Evolutionary conservation across 441 rosid genomes (phyloP).

Genomic region (Gossypium armourianum): DNA sequence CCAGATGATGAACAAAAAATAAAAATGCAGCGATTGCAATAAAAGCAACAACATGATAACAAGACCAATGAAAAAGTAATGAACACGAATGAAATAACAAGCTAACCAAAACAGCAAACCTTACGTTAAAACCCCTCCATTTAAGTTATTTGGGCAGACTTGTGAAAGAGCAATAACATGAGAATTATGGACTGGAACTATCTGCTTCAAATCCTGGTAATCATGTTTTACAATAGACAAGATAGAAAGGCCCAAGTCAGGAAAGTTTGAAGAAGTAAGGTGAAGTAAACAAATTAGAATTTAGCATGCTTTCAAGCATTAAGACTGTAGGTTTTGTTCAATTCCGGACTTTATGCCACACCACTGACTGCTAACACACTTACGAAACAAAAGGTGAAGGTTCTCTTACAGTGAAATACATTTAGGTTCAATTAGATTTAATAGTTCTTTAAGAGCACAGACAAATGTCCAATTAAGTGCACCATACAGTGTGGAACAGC

Average conservation of each 20-base stretch:
- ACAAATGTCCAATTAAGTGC: not conserved
- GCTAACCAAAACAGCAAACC: slow-evolving; percentile 23
- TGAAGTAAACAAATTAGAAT: slow-evolving; percentile 9
- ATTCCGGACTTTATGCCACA: not conserved
- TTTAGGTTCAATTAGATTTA: not conserved
- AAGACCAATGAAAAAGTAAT: not conserved
- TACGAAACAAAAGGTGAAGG: not conserved
- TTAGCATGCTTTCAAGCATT: slow-evolving; percentile 5
- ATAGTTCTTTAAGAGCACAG: slow-evolving; percentile 6
- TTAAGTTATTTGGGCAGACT: slow-evolving; percentile 71
- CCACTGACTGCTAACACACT: not conserved
- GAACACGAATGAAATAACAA: slow-evolving; percentile 8
- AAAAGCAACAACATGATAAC: slow-evolving; percentile 18
- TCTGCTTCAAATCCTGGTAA: slow-evolving; percentile 60
- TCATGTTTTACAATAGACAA: slow-evolving; percentile 48
- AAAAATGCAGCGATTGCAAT: slow-evolving; percentile 14
- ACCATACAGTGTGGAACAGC: slow-evolving; percentile 3
- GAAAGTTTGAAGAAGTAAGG: slow-evolving; percentile 11
- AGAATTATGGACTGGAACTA: slow-evolving; percentile 64
- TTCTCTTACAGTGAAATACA: not conserved
- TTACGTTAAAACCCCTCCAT: slow-evolving; percentile 69
- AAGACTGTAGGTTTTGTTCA: not conserved
- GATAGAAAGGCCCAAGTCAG: slow-evolving; percentile 22
- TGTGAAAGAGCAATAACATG: slow-evolving; percentile 74
- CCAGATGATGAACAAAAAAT: slow-evolving; percentile 22